phyloP scores from a whole-genome alignment of 1,139 yeast genomes.

The Zygosaccharomyces sapae region DNA sequence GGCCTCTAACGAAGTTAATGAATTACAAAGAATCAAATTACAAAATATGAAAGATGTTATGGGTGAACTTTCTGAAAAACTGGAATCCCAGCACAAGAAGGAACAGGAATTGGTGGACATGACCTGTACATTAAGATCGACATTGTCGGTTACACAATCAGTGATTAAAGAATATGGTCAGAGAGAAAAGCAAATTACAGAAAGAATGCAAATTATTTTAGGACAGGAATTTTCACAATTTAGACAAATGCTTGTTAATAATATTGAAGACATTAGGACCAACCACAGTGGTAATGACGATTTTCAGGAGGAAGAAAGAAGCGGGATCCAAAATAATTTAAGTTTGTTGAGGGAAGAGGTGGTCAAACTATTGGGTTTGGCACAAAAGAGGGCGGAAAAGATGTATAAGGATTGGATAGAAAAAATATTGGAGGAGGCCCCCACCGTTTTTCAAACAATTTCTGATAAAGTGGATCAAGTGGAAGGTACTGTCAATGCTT shows the following conservation, averaged over 20 bases:
- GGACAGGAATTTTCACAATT: slow-evolving; percentile 26
- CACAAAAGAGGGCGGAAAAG: slow-evolving; percentile 22
- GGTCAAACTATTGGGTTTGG: slow-evolving; percentile 16
- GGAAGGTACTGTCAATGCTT: slow-evolving; percentile 14
- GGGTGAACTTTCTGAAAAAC: slow-evolving; percentile 35
- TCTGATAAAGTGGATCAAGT: slow-evolving; percentile 17
- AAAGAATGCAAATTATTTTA: slow-evolving; percentile 28
- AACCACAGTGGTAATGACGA: slow-evolving; percentile 8
- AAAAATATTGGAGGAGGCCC: slow-evolving; percentile 25
- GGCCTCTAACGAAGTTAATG: slow-evolving; percentile 31
- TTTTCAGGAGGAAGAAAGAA: slow-evolving; percentile 13
- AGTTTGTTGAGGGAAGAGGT: slow-evolving; percentile 24
- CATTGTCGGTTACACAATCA: slow-evolving; percentile 33
- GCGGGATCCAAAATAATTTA: slow-evolving; percentile 21
- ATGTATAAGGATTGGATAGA: slow-evolving; percentile 27
- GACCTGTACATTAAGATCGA: slow-evolving; percentile 34
- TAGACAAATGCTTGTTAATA: slow-evolving; percentile 19
- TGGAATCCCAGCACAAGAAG: slow-evolving; percentile 37
- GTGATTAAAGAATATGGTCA: slow-evolving; percentile 33
- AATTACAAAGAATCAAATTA: slow-evolving; percentile 33
- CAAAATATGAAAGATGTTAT: slow-evolving; percentile 33
- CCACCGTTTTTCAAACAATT: slow-evolving; percentile 23
- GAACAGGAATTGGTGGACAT: slow-evolving; percentile 36
- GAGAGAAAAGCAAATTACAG: slow-evolving; percentile 33
- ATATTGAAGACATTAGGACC: slow-evolving; percentile 24